Base-by-base conservation (phyloP, 139 green algal species). In the Coelastrella sp. region DNA sequence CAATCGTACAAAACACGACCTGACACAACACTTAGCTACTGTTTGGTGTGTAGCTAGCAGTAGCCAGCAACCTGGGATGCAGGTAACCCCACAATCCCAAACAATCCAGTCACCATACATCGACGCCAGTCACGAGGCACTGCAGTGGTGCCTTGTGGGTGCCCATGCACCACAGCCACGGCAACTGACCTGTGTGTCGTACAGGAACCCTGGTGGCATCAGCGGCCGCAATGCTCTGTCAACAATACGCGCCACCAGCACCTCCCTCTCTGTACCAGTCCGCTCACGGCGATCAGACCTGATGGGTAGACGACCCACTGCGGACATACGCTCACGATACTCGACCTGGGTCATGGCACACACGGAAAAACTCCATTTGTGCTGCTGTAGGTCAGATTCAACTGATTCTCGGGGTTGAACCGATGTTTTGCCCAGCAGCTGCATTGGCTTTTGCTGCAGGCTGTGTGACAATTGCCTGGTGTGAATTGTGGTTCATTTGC, bases 181-280 rank as follows among this genome's bases (percentile, higher is more conserved):
- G 97, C 96, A 59, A 57, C 75, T 81, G 75, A 86, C 97, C 98
- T 68, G 60, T 90, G 85, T 94, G 64, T 96, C 93, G 68, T 92
- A 93, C 0, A 85, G 89, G 84, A 94, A 96, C 59, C 95, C 96
- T 0, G 91, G 90, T 0, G 95, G 90, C 59, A 99, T 96, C 17
- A 98, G 89, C 5, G 96, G 96, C 57, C 94, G 91, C 68, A 99
- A 90, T n/a, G 94, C 94, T 14, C 95, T 93, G 68, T 98, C 94
- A 16, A 99, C 79, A 19, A 80, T 58, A 19, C 92, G 65, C 7
- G 19, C 89, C 14, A 79, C 90, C 75, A 96, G 93, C 79, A 94
- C 59, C 94, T 99, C 97, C 20, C 94, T 89, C 13, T 97, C 93
- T 74, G 90, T 96, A 23, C 91, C 86, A 5, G 66, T 65, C 0